Conservation (phyloP, 208 protist species). For the Trypanosoma scelopori region DNA sequence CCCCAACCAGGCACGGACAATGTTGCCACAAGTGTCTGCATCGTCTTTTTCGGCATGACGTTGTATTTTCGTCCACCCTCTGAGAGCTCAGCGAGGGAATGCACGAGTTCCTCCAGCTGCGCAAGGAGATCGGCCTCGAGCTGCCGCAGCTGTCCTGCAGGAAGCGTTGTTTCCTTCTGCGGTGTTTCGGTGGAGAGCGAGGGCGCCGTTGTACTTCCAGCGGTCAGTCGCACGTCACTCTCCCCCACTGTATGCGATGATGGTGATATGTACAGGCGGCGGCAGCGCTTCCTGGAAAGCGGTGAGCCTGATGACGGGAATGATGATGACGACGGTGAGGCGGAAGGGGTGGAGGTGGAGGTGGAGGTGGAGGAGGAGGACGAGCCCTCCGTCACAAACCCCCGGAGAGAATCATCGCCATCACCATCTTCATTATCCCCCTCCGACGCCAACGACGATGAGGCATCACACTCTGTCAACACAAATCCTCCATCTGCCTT, state of each 20-base stretch:
- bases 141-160: conserved; percentile 47
- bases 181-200: background rate
- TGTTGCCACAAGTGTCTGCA: conserved; percentile 71
- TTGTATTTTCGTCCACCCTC: conserved; percentile 83
- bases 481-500: conserved; percentile 4
- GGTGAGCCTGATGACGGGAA: background rate
- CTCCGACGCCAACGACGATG: background rate
- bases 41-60: conserved; percentile 82
- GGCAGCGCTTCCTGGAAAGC: conserved; percentile 1
- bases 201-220: background rate
- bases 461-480: conserved; percentile 18
- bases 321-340: background rate
- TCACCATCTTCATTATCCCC: background rate
- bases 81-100: conserved; percentile 65
- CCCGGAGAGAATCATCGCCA: background rate
- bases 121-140: conserved; percentile 50
- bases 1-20: conserved; percentile 66
- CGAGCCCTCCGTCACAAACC: conserved; percentile 1
- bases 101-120: conserved; percentile 72
- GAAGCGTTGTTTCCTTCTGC: conserved; percentile 30
- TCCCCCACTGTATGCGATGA: background rate
- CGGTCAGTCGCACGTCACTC: background rate
- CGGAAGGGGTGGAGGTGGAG: background rate
- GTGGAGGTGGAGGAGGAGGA: background rate
- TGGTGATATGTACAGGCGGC: background rate